Evolutionary conservation across 441 rosid species (phyloP), one percentile per base, ranked within the genome.

Genomic region (Omphalea diandra): DNA sequence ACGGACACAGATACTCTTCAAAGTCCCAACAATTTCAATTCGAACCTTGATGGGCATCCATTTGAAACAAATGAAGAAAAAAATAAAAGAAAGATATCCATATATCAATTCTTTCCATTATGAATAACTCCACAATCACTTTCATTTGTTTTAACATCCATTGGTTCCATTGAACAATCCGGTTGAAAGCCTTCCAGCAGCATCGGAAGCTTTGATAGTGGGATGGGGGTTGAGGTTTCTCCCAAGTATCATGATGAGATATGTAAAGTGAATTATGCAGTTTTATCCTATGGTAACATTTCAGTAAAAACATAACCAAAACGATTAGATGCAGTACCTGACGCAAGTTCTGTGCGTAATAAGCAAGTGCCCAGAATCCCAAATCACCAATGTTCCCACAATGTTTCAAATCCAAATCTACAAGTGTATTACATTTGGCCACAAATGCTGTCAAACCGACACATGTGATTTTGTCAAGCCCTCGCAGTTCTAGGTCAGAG

Each of bases 311-410:
- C 18, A 17, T 15, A 17, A 46, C 14, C 47, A 49, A 12, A 17
- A 36, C 17, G 64, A 46, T 24, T 12, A 2, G 27, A 70, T 52
- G 55, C 33, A 18, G 33, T 81, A 90, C 98, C 97, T 94, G 98
- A 75, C 92, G 80, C 77, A 94, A 73, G 82, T 94, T 94, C 76
- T 73, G 75, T 26, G 86, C 83, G 73, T 87, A 71, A 80, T 74
- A 85, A 20, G 94, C 89, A 14, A 94, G 90, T 4, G 91, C 90
- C 87, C 84, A 82, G 81, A 90, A 91, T 41, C 98, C 98, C 0
- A 77, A 79, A 80, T 94, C 97, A 73, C 86, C 90, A 61, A 91
- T 82, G 47, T 82, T 86, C 72, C 63, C 81, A 62, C 98, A 91
- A 58, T 74, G 87, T 68, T 94, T 91, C 61, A 94, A 57, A 81